Base-by-base conservation (phyloP, 1,284 basidiomycete species). In the Hypsizygus ulmarius region DNA sequence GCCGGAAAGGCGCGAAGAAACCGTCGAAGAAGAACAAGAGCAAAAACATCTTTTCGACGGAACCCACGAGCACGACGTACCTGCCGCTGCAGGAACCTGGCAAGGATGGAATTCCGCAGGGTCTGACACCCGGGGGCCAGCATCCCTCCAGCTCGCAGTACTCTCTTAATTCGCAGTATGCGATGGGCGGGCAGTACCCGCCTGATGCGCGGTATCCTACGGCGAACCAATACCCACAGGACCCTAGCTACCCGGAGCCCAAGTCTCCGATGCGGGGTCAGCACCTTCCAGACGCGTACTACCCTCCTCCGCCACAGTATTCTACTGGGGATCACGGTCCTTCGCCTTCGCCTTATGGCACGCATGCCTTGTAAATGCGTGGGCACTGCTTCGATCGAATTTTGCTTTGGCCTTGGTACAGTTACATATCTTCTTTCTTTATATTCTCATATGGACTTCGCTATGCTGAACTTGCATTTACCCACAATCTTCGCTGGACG, bases 1-100 rank as follows among this genome's bases (percentile, higher is more conserved):
- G 78, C 58, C 69, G 73, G 40, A 68, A 65, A 45, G 50, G 58
- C 15, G 51, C 52, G 16, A 59, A 51, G 38, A 61, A 59, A 45
- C 48, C 43, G 14, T 30, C 45, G 21, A 61, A 60, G 55, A 61
- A 58, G 34, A 32, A 40, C 16, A 55, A 56, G 29, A 56, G 54
- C 21, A 43, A 37, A 21, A 45, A 50, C 10, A 28, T 53, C 9
- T 53, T 54, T 39, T 39, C 42, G 12, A 49, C 33, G 3, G 54
- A 58, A 16, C 50, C 56, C 5, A 49, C 43, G 35, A 56, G 53
- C 45, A 54, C 54, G 0, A 43, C 56, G 10, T 61, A 61, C 21
- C 42, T 61, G 9, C 59, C 58, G 15, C 46, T 61, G 14, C 54
- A 55, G 25, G 45, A 51, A 2, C 50, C 54, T 2, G 33, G 52